phyloP scores from a whole-genome alignment of 805 yeast species.

The Priceomyces haplophilus region DNA sequence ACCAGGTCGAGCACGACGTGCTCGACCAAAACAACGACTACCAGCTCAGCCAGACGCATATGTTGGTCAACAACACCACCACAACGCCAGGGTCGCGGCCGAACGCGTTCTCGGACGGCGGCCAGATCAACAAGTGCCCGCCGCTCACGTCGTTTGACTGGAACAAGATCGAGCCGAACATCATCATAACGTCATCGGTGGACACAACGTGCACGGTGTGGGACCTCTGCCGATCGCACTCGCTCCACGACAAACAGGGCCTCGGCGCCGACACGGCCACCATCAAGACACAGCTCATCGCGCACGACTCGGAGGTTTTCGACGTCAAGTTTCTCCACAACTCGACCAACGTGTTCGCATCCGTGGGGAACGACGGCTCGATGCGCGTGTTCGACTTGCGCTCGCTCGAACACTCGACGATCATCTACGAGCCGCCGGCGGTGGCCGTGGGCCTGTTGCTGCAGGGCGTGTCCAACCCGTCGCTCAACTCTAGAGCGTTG shows the following conservation, averaged over 20 bases:
- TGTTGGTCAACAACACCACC: constrained; percentile 36
- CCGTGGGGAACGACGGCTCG: constrained; percentile 94
- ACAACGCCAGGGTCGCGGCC: constrained; percentile 11
- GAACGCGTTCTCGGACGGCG: constrained; percentile 22
- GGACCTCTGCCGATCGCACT: constrained; percentile 57
- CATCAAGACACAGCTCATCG: constrained; percentile 90
- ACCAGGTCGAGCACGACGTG: constrained; percentile 49
- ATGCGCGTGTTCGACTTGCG: constrained; percentile 89
- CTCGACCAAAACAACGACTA: constrained; percentile 38
- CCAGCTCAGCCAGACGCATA: constrained; percentile 39
- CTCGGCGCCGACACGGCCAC: constrained; percentile 43
- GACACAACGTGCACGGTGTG: constrained; percentile 98
- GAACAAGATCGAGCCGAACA: constrained; percentile 68
- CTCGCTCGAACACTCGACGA: constrained; percentile 88
- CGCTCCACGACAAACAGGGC: constrained; percentile 7
- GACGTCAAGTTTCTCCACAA: constrained; percentile 84
- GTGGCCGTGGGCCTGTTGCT: constrained; percentile 4
- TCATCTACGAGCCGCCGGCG: constrained; percentile 68
- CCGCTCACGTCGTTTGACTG: constrained; percentile 95
- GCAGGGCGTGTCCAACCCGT: not conserved
- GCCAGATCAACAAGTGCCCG: constrained; percentile 56
- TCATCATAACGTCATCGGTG: constrained; percentile 79
- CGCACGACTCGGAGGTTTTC: constrained; percentile 92
- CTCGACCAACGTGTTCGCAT: constrained; percentile 75
- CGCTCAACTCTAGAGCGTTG: constrained; percentile 51